Conservation (phyloP, 495 filamentous ascomycete genomes). For the Coniosporium apollinis region DNA sequence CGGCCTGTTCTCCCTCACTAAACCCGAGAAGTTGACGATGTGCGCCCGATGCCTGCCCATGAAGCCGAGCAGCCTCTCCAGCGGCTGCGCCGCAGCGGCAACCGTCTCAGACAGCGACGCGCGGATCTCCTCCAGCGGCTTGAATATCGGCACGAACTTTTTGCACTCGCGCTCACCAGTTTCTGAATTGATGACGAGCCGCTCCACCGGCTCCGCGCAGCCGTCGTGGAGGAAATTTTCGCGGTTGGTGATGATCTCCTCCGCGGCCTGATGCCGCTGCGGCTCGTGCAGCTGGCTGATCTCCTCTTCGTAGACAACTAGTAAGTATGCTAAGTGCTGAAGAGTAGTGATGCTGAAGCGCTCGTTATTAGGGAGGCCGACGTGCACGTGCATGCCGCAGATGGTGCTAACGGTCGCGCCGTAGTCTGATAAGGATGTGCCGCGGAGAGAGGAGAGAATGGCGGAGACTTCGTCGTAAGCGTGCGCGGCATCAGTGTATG, state of each 20-base stretch:
- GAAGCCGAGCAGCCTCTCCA: neutral
- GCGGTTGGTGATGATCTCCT: slow-evolving; percentile 3
- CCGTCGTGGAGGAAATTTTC: slow-evolving; percentile 1
- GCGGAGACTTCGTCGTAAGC: slow-evolving; percentile 7
- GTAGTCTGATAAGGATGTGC: neutral
- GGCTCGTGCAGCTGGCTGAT: slow-evolving; percentile 6
- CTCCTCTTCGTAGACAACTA: slow-evolving; percentile 10
- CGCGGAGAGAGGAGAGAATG: neutral
- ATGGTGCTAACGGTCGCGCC: slow-evolving; percentile 1
- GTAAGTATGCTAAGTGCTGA: slow-evolving; percentile 15
- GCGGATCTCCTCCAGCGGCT: neutral
- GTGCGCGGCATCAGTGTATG: neutral
- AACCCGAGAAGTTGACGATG: neutral
- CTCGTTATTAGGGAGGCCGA: slow-evolving; percentile 9
- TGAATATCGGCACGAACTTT: neutral
- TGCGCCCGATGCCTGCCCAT: neutral
- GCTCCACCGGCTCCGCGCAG: slow-evolving; percentile 1
- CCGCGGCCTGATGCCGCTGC: slow-evolving; percentile 3
- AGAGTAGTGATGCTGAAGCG: slow-evolving; percentile 8
- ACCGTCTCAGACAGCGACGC: neutral
- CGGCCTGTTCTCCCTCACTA: neutral
- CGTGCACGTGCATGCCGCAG: slow-evolving; percentile 16
- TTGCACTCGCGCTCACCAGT: neutral
- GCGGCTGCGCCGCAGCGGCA: neutral
- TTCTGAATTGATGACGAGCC: neutral